These are phyloP conservation scores for Brassica rapa DNA, from an alignment of 345 rosid species.

Conservation along the genomic window DNA sequence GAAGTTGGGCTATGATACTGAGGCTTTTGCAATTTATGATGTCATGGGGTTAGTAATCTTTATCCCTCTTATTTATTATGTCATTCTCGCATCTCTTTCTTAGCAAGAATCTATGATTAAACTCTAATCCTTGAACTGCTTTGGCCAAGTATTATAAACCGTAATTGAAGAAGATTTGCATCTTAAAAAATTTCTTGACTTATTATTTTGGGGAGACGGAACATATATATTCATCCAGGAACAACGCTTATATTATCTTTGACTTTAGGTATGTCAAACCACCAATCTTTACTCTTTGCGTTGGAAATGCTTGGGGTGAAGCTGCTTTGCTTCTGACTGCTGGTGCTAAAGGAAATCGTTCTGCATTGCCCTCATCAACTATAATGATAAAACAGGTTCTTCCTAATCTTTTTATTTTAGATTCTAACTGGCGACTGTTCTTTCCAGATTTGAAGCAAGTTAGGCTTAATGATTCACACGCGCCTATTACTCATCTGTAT, in stretches of 20 bases:
- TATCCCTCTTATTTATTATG: constrained; percentile 7
- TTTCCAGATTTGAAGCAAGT: not conserved
- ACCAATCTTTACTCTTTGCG: constrained; percentile 90
- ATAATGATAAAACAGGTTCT: constrained; percentile 48
- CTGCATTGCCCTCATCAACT: constrained; percentile 49
- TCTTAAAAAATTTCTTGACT: not conserved
- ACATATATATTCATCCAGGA: constrained; percentile 1
- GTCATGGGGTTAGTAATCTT: constrained; percentile 64
- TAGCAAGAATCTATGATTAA: not conserved
- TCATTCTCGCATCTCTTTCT: not conserved
- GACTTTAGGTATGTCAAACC: constrained; percentile 67
- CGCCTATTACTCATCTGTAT: constrained; percentile 9
- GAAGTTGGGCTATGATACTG: constrained; percentile 85
- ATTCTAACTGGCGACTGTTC: not conserved
- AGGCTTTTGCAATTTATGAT: constrained; percentile 92
- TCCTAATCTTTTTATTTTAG: constrained; percentile 8
- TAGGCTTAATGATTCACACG: constrained; percentile 1
- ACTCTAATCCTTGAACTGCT: constrained; percentile 8
- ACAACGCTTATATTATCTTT: constrained; percentile 20
- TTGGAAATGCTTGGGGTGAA: constrained; percentile 99
- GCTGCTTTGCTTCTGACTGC: constrained; percentile 74
- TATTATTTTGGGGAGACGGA: not conserved
- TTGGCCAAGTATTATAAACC: not conserved
- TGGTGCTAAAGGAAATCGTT: constrained; percentile 48
- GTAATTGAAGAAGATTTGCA: constrained; percentile 8